Evolutionary conservation across 2,329 filamentous ascomycete genomes (phyloP).

Genomic region (Helotiales sp.): DNA sequence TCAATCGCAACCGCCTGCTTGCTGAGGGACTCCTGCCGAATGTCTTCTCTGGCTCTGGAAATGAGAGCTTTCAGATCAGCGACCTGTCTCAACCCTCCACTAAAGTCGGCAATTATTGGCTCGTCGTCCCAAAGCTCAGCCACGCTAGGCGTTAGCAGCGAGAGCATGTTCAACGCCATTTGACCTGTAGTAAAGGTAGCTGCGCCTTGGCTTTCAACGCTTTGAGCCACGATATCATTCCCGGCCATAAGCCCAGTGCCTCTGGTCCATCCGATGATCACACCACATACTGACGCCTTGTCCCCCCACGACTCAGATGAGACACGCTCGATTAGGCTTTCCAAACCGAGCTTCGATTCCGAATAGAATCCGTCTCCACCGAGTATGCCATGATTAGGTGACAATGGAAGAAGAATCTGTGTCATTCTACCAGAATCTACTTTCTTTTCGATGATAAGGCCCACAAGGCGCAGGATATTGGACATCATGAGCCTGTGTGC

Average conservation of each 20-base stretch:
- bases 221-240: conserved; percentile 94
- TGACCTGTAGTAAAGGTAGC: conserved; percentile 97
- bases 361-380: conserved; percentile 95
- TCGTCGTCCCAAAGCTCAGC: conserved; percentile 90
- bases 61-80: too few relatives aligned
- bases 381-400: conserved; percentile 95
- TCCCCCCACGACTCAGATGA: conserved; percentile 93
- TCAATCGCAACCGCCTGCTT: conserved; percentile 93
- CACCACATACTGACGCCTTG: conserved; percentile 94
- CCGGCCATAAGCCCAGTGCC: conserved; percentile 94
- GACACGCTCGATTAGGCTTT: conserved; percentile 96
- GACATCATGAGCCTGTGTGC: conserved; percentile 98
- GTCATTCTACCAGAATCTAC: conserved; percentile 61
- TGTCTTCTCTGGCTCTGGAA: too few relatives aligned
- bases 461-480: conserved; percentile 86
- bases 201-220: conserved; percentile 90
- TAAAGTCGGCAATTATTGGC: conserved; percentile 92
- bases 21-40: too few relatives aligned
- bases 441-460: conserved; percentile 90
- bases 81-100: too few relatives aligned
- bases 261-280: conserved; percentile 96
- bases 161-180: conserved; percentile 97
- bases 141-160: conserved; percentile 82
- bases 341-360: conserved; percentile 91
- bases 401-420: conserved; percentile 86